A percentile compares a stretch with the other conserved stretches of the same genome.
phyloP scores from a whole-genome alignment of 305 asterid genomes.

The Striga hermonthica region DNA sequence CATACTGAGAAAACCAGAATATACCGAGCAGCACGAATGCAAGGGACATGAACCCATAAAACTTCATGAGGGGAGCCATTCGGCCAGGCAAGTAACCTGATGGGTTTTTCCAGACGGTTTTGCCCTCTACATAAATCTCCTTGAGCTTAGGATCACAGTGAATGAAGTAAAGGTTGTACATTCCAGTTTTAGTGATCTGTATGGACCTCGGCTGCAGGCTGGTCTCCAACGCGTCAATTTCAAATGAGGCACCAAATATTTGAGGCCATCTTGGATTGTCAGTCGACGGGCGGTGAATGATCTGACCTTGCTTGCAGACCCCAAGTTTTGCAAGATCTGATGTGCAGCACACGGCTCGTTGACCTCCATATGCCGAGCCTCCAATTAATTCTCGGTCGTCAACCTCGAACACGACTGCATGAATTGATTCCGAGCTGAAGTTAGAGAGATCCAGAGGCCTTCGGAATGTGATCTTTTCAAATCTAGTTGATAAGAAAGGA shows the following conservation, averaged over 20 bases:
- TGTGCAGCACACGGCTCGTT: conserved; percentile 92
- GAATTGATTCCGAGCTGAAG: conserved; percentile 65
- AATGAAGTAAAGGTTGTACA: conserved; percentile 88
- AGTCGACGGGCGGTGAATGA: conserved; percentile 79
- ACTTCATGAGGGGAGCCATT: conserved; percentile 94
- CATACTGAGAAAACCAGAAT: conserved; percentile 93
- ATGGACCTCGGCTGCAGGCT: conserved; percentile 58
- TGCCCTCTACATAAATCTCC: conserved; percentile 68
- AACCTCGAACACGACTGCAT: conserved; percentile 85
- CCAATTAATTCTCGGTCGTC: conserved; percentile 87
- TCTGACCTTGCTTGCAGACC: conserved; percentile 74
- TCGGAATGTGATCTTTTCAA: conserved; percentile 67
- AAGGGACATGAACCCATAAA: conserved; percentile 84
- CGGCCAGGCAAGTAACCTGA: conserved; percentile 91
- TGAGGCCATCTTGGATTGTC: conserved; percentile 85
- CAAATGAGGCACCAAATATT: conserved; percentile 66
- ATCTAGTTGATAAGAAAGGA: conserved; percentile 38
- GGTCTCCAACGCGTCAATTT: conserved; percentile 47
- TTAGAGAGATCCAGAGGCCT: conserved; percentile 73
- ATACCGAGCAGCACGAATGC: conserved; percentile 72
- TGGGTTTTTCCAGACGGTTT: conserved; percentile 92
- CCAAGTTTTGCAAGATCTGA: conserved; percentile 94
- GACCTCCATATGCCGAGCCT: conserved; percentile 97
- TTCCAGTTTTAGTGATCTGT: conserved; percentile 80
- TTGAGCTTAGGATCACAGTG: conserved; percentile 81